Base-by-base conservation (phyloP, 2,329 filamentous ascomycete genomes). In the Aspergillus cejpii region DNA sequence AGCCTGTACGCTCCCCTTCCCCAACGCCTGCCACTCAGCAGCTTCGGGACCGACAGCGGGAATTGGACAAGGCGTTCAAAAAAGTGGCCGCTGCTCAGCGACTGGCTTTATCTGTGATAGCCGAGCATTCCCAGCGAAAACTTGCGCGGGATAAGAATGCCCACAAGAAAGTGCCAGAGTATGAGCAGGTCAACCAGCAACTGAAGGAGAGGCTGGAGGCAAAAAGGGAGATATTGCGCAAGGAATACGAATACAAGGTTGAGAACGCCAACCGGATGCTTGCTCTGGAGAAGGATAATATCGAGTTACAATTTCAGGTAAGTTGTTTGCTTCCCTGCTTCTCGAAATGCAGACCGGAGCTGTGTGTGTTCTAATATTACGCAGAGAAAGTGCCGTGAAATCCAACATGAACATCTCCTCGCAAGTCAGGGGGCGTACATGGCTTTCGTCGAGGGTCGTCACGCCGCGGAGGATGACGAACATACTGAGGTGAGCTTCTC, bases 61-160 rank as follows among this genome's bases (percentile, higher is more conserved):
- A 72, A 47, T 47, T 73, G 28, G 66, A 68, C 34, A 60, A 61
- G 21, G 61, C 66, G 6, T 73, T 69, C 49, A 68, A 64, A 45
- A 63, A 60, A 39, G 61, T 73, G 10, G 69, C 65, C 20, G 57
- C 62, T 17, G 66, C 64, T 4, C 70, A 73, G 46, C 56, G 63
- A 39, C 51, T 70, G 23, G 64, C 70, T 10, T 55, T 73, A 37
- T 61, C 60, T 20, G 58, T 68, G 8, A 48, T 73, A 39, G 67
- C 68, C 3, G 60, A 57, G 11, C 63, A 67, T 20, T 64, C 67
- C 5, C 61, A 71, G 48, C 52, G 60, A 43, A 64, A 58, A 36
- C 54, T 73, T 31, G 56, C 64, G 20, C 64, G 62, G 23, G 69
- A 72, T 39, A 65, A 68, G 42, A 67, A 66, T 36, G 63, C 61